These are phyloP conservation scores for Solanum ossicruentum DNA, from an alignment of 257 asterid species.

Conservation along the genomic window DNA sequence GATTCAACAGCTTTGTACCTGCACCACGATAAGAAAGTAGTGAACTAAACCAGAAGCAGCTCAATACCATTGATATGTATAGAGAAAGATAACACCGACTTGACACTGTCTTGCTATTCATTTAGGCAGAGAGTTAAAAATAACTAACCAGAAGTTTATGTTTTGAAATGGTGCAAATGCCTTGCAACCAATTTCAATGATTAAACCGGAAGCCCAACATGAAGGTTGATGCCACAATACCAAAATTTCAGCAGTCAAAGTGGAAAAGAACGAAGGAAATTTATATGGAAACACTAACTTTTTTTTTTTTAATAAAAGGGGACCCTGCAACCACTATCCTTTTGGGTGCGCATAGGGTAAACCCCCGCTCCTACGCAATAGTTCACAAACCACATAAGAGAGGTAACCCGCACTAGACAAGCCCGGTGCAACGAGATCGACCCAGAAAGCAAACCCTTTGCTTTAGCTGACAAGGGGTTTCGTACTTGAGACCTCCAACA, in stretches of 20 bases:
- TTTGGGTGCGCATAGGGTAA: too few relatives aligned
- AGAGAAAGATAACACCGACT: neutral
- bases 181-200: neutral
- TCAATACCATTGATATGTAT: neutral
- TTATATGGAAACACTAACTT: neutral
- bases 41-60: neutral
- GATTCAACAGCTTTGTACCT: constrained; percentile 77
- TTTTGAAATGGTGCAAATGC: neutral
- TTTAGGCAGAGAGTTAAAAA: neutral
- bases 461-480: too few relatives aligned
- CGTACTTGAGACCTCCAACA: too few relatives aligned
- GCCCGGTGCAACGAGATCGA: too few relatives aligned
- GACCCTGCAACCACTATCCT: too few relatives aligned
- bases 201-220: neutral
- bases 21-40: neutral
- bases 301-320: too few relatives aligned
- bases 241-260: neutral
- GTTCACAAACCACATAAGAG: too few relatives aligned
- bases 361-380: too few relatives aligned
- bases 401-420: too few relatives aligned
- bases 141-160: neutral
- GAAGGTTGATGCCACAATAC: neutral
- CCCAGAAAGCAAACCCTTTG: too few relatives aligned
- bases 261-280: neutral
- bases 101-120: neutral